phyloP scores from a whole-genome alignment of 2,329 filamentous ascomycete genomes.

The Corynespora cassiicola region DNA sequence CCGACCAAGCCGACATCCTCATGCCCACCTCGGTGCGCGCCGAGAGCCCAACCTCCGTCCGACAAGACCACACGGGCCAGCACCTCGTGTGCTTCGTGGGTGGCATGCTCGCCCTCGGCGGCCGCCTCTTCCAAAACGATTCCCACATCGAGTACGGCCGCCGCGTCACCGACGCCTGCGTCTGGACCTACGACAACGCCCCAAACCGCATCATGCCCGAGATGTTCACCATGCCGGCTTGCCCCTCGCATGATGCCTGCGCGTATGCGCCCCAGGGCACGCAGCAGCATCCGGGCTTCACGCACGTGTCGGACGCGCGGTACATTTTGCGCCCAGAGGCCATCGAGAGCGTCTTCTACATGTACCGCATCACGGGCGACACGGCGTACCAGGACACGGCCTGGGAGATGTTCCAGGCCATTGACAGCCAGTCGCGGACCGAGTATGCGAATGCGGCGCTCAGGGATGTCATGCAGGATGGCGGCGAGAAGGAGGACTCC shows the following conservation, averaged over 20 bases:
- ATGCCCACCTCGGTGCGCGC: no score
- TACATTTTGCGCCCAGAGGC: constrained; percentile 74
- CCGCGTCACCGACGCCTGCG: constrained; percentile 65
- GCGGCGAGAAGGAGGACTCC: constrained; percentile 55
- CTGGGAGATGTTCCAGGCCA: constrained; percentile 73
- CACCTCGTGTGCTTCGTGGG: constrained; percentile 73
- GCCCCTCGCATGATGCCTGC: constrained; percentile 43
- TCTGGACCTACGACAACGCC: constrained; percentile 64
- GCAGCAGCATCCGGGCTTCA: constrained; percentile 56
- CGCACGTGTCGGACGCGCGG: constrained; percentile 59
- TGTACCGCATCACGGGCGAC: constrained; percentile 75
- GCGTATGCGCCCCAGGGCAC: constrained; percentile 45
- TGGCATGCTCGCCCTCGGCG: constrained; percentile 70
- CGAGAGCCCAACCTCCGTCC: constrained; percentile 26
- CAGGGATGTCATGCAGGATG: constrained; percentile 56
- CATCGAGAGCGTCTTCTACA: constrained; percentile 77
- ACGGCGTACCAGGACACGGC: constrained; percentile 68
- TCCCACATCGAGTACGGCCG: constrained; percentile 61
- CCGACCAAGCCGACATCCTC: constrained; percentile 52
- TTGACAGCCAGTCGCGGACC: constrained; percentile 67
- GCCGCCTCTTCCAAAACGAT: constrained; percentile 61
- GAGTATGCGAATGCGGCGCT: constrained; percentile 68
- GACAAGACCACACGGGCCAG: constrained; percentile 24
- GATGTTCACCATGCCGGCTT: constrained; percentile 57
- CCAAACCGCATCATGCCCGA: constrained; percentile 67